Evolutionary conservation across 179 eudicot genomes (phyloP).

Genomic region (Carnegiea gigantea): DNA sequence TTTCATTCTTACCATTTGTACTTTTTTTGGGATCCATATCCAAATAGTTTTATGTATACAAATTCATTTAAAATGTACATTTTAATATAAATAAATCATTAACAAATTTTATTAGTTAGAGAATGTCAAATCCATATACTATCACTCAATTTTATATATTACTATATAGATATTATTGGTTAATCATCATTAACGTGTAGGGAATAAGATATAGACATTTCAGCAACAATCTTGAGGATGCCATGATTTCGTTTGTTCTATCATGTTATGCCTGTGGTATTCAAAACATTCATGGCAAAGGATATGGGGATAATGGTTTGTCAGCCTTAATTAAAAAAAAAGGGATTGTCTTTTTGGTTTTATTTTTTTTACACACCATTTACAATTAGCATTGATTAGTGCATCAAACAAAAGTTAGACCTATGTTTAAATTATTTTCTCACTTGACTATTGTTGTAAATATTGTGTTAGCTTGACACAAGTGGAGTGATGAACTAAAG

Average conservation of each 20-base stretch:
- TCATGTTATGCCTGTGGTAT: background rate
- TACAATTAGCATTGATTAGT: constrained; percentile 2
- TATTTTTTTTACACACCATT: background rate
- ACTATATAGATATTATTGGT: too few species aligned
- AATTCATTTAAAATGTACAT: too few species aligned
- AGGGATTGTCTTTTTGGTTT: background rate
- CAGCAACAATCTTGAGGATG: background rate
- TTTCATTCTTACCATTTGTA: too few species aligned
- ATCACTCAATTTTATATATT: too few species aligned
- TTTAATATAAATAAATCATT: too few species aligned
- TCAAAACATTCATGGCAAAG: background rate
- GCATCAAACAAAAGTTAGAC: background rate
- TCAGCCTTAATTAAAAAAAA: too few species aligned
- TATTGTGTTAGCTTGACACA: background rate
- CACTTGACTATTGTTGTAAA: background rate
- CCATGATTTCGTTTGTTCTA: background rate
- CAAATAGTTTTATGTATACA: too few species aligned
- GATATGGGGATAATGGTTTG: background rate
- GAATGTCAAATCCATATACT: too few species aligned
- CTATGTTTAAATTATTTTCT: background rate
- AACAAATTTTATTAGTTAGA: too few species aligned
- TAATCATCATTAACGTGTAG: too few species aligned
- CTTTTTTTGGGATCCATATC: too few species aligned
- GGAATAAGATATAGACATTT: background rate
- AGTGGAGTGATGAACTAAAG: background rate